Base-by-base conservation (phyloP, 345 rosid species). In the Rhizophora mangle region DNA sequence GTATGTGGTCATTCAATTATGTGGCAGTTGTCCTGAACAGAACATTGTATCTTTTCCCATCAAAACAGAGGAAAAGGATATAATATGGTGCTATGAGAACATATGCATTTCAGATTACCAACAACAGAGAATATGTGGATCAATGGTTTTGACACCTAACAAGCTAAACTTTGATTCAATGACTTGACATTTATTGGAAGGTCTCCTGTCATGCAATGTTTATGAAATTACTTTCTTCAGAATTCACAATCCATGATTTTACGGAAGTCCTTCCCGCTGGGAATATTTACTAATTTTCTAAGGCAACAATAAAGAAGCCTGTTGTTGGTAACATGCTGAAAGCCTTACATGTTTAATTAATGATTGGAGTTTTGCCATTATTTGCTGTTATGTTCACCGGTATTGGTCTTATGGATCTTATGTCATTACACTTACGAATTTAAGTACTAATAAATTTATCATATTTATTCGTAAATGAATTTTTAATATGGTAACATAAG, bases 241-340 rank as follows among this genome's bases (percentile, higher is more conserved):
- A 13, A 13, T 13, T 13, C 19, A 39, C 16, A 39, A 39, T 39
- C 4, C 4, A 39, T 39, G 47, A 39, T 39, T 63, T 67, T 34
- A 15, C 34, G 6, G 13, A 53, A 43, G 58, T 43, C 7, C 18
- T 21, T 62, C 31, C 47, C 27, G n/a, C 70, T 60, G 69, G 24
- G 19, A 21, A 9, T 39, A 39, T 36, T 60, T 13, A 2, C 34
- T 27, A 24, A 39, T 66, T 71, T 64, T 43, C 56, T 75, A 49
- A 89, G 96, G 96, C 99, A 68, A 92, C 98, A 29, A 84, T 95
- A 79, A 90, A 76, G 80, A 77, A 80, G 30, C 99, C 97, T 0
- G 96, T 85, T 22, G 92, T 92, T 3, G 71, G 72, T 39, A 92
- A 95, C 84, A 92, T 88, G 96, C 57, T 88, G 86, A 92, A 90